Evolutionary conservation across 805 yeast genomes (phyloP), one percentile per base, ranked within the genome.

Genomic region (Cyberlindnera lachancei): DNA sequence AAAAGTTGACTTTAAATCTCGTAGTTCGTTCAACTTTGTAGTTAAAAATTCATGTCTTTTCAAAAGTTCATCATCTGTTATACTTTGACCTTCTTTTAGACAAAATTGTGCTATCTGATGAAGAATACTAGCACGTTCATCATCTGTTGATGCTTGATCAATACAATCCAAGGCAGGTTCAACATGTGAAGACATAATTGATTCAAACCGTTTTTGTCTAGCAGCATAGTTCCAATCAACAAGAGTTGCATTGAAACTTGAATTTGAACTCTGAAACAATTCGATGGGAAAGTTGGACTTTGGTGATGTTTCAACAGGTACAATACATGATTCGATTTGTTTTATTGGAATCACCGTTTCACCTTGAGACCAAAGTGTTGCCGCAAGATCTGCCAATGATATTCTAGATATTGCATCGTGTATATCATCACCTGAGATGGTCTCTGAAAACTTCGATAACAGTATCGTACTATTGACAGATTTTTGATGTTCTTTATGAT

Each of bases 161-260:
- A 41, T 41, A 7, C 23, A 21, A 2, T 15, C n/a, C 5, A 51
- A 30, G 10, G 56, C 34, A 27, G 47, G 68, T 6, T 63, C 57
- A 13, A 85, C 74, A 46, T 79, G 79, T 6, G 64, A 59, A 1
- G 58, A 54, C 68, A 78, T 66, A 2, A 88, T 74, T 3, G 58
- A 58, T 1, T 69, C 62, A 0, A 86, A 72, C 9, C 77, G 63
- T 36, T 79, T 94, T 38, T 77, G 79, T 23, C 81, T 68, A 0
- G 94, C 80, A 29, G 67, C 71, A 0, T 84, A 67, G 22, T 75
- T 57, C 96, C 96, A 87, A 29, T 70, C 65, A 1, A 78, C 78
- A 24, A 81, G 44, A 6, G 53, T 44, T 10, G 66, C 65, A 42
- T 44, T 71, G 41, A 55, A 24, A 9, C 45, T 38, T 7, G 57